Percentiles rank a stretch among this genome's conserved stretches.
phyloP scores from a whole-genome alignment of 352 stramenopile species.

The Saprolegnia parasitica region DNA sequence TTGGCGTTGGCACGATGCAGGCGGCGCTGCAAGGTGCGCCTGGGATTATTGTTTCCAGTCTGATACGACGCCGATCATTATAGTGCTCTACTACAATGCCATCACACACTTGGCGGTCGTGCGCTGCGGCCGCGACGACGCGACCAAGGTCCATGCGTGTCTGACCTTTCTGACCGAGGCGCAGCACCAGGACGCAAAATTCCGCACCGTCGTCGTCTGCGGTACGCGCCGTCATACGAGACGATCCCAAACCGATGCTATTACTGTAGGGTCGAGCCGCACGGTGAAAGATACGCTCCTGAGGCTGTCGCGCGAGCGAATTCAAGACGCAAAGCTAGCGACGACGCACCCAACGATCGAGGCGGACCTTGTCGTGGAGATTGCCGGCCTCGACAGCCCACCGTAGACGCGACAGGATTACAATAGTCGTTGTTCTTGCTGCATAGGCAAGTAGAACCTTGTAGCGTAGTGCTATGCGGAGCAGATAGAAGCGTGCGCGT shows the following conservation, averaged over 20 bases:
- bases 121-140: conserved; percentile 20
- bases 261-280: conserved; percentile 13
- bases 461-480: not conserved
- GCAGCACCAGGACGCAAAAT: conserved; percentile 27
- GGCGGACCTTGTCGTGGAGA: not conserved
- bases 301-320: conserved; percentile 2
- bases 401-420: too few relatives aligned
- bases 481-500: not conserved
- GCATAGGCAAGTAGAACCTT: too few relatives aligned
- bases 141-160: conserved; percentile 18
- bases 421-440: too few relatives aligned
- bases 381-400: not conserved
- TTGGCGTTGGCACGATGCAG: conserved; percentile 17
- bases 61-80: too few relatives aligned
- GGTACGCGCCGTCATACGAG: not conserved
- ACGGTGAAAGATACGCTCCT: conserved; percentile 22
- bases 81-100: conserved; percentile 28
- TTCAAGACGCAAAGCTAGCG: not conserved
- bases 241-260: not conserved
- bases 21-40: conserved; percentile 17
- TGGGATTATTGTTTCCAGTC: not conserved
- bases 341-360: conserved; percentile 2
- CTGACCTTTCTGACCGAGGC: conserved; percentile 22
- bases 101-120: conserved; percentile 21
- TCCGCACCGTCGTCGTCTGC: conserved; percentile 8